A percentile compares a stretch with the other conserved stretches of the same genome.
These are phyloP conservation scores for Tolypocladium ophioglossoides DNA, from an alignment of 2,329 filamentous ascomycete species.

Conservation along the genomic window DNA sequence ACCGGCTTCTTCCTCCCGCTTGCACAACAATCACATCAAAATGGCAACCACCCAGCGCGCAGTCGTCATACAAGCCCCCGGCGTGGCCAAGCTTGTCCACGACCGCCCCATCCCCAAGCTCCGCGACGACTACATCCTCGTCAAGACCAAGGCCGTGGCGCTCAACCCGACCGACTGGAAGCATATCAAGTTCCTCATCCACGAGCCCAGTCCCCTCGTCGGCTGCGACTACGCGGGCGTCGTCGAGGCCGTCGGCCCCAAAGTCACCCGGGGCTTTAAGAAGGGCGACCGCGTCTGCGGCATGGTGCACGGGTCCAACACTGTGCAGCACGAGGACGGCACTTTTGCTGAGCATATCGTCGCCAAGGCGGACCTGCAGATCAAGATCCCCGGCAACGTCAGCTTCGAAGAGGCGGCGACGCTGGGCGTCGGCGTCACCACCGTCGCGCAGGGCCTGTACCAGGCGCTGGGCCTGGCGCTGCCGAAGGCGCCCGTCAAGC, in stretches of 20 bases:
- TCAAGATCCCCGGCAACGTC: conserved; percentile 13
- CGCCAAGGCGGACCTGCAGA: conserved; percentile 8
- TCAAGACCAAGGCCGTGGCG: conserved; percentile 17
- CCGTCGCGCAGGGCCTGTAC: conserved; percentile 19
- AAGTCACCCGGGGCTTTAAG: conserved; percentile 3
- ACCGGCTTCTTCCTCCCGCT: background rate
- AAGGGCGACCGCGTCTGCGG: conserved; percentile 17
- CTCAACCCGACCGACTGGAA: conserved; percentile 27
- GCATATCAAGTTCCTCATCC: conserved; percentile 13
- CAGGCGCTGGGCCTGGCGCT: conserved; percentile 15
- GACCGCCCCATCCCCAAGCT: background rate
- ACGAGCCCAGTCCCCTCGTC: conserved; percentile 14
- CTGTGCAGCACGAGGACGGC: conserved; percentile 9
- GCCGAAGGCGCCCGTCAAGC: conserved; percentile 6
- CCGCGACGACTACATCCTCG: conserved; percentile 7
- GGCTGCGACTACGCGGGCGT: conserved; percentile 25
- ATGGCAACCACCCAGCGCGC: background rate
- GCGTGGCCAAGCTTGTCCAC: background rate
- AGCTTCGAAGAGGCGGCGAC: conserved; percentile 14
- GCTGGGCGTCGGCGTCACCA: conserved; percentile 13
- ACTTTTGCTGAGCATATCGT: conserved; percentile 19
- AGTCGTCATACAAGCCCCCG: background rate
- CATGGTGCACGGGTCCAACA: conserved; percentile 11
- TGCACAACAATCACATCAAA: background rate
- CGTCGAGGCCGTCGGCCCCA: conserved; percentile 15